Evolutionary conservation across 768 basidiomycete species (phyloP), one percentile per base, ranked within the genome.

Genomic region (Boletus subcaerulescens): DNA sequence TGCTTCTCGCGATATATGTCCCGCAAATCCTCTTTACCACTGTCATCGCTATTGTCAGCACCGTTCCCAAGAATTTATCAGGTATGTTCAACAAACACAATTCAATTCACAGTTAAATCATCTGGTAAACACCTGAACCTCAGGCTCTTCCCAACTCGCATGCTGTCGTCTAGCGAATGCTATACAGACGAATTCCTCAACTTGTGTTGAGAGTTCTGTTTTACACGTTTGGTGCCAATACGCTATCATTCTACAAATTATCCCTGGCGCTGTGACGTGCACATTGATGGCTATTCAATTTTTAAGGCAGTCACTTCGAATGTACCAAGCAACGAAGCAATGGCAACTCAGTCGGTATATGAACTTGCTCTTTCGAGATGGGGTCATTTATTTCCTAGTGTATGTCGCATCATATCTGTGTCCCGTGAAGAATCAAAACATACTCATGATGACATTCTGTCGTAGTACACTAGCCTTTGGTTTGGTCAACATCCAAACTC

Each of bases 1-100:
- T 55, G 12, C 50, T 60, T 24, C 50, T 60, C 14, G 1, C 22
- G 33, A 13, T 40, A 18, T 56, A 42, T 24, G 38, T 60, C 14
- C 50, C 49, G 3, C 31, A 42, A 13, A 6, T 60, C 22, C 7
- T 59, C 5, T 1, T 50, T 20, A 33, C 40, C 0, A 54, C 22
- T 10, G 17, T 33, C 9, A 24, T 59, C 5, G n/a, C 42, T 22
- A 18, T 46, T 6, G 26, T 53, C 35, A 20, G 24, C 18, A 50
- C 14, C n/a, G 11, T 13, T 33, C 33, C 33, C 33, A 33, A 14
- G 0, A 12, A 12, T 33, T 14, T 14, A 11, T 33, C 33, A 33
- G 12, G 33, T 33, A 13, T 33, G 33, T 13, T 33, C 13, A 11
- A 33, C 33, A 33, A 33, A 33, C 0, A 33, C 13, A 14, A 33